Conservation (phyloP, 257 asterid species). For the Pogostemon cablin region DNA sequence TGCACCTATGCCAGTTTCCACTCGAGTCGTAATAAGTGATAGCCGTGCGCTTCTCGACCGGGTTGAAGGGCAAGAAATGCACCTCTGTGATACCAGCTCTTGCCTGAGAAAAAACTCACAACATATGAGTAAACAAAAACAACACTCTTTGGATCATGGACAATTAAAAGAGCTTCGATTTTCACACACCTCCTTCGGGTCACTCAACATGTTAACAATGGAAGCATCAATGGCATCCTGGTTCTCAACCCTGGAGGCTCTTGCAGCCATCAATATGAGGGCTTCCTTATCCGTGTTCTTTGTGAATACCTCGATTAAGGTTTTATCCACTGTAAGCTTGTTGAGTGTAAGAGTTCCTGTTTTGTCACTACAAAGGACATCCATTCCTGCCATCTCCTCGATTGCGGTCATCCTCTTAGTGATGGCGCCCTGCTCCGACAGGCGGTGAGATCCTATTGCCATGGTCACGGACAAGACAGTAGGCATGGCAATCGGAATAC, state of each 20-base stretch:
- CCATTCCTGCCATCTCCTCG: slow-evolving; percentile 71
- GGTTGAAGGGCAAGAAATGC: slow-evolving; percentile 91
- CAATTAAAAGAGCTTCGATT: neutral
- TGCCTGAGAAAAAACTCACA: slow-evolving; percentile 53
- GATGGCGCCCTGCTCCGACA: slow-evolving; percentile 62
- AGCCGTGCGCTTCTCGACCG: slow-evolving; percentile 88
- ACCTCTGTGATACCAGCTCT: slow-evolving; percentile 82
- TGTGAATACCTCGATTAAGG: slow-evolving; percentile 55
- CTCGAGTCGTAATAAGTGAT: slow-evolving; percentile 65
- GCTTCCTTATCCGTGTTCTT: slow-evolving; percentile 52
- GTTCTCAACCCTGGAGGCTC: slow-evolving; percentile 83
- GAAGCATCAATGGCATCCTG: slow-evolving; percentile 95
- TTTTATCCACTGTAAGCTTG: slow-evolving; percentile 58
- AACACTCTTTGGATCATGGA: neutral
- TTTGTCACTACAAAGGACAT: slow-evolving; percentile 64
- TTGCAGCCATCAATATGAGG: slow-evolving; percentile 62
- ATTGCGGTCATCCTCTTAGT: slow-evolving; percentile 68
- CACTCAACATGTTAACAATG: slow-evolving; percentile 72
- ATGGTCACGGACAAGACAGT: slow-evolving; percentile 61
- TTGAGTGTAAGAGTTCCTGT: slow-evolving; percentile 65
- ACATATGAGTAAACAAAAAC: neutral
- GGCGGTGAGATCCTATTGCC: slow-evolving; percentile 64
- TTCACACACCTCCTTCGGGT: slow-evolving; percentile 67
- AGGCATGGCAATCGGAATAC: slow-evolving; percentile 68
- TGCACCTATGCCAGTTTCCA: slow-evolving; percentile 79